Base-by-base conservation (phyloP, 805 yeast species). In the Candida incommunis region DNA sequence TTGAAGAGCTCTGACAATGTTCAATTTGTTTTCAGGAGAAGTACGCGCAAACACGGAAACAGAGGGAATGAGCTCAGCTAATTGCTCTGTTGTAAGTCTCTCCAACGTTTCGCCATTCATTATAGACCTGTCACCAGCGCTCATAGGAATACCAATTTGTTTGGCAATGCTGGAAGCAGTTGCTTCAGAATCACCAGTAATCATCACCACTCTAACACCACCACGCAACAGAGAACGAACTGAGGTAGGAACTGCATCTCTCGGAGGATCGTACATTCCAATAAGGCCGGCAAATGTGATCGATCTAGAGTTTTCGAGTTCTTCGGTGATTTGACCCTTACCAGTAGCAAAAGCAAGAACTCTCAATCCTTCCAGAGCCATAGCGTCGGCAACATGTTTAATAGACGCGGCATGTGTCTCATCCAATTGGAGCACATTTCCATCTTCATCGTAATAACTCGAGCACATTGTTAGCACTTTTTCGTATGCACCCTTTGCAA, bases 221-320 rank as follows among this genome's bases (percentile, higher is more conserved):
- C 97, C 96, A 57, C 78, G 78, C 68, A 87, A 71, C 46, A 92
- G 70, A 51, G 78, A 70, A 31, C 82, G 74, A 47, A 92, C 75
- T 1, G 96, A 82, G 43, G 71, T 67, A 42, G 76, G 73, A 2
- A 92, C 97, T 50, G 81, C 78, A 7, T 88, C 82, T 57, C 98
- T 76, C 46, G 99, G 99, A 7, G 99, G 99, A 64, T 92, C 99
- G 55, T 85, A 86, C 95, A 92, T 87, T 46, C 96, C 97, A 51
- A 86, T 71, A 41, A 92, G 65, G 11, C 99, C 99, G 51, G 83
- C 73, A 57, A 90, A 90, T 2, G 75, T 69, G 52, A 92, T 69
- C 23, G 75, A 80, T 0, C 69, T 54, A 13, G 88, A 82, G 48
- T 26, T 26, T 43, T 46, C 50, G 45, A 34, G 23, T 16, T 40